phyloP scores from a whole-genome alignment of 768 basidiomycete genomes.

The Crucibulum laeve region DNA sequence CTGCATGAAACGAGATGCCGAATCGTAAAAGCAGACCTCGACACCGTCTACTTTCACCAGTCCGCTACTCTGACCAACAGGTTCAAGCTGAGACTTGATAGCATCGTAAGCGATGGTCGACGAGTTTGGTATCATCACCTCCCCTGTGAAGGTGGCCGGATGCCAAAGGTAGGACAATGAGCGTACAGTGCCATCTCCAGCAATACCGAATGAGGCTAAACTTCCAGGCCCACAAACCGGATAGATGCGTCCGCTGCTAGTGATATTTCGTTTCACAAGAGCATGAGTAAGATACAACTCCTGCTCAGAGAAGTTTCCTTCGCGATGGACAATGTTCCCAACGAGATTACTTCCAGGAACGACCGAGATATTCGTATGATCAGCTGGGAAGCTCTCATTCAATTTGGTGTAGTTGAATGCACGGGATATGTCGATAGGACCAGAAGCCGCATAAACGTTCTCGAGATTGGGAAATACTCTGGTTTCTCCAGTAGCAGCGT shows the following conservation, averaged over 20 bases:
- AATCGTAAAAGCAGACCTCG: conserved; percentile 9
- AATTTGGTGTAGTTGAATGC: neutral
- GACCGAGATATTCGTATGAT: conserved; percentile 4
- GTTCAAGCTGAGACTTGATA: conserved; percentile 2
- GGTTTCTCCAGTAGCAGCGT: conserved; percentile 4
- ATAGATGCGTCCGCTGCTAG: neutral
- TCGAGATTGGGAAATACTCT: conserved; percentile 6
- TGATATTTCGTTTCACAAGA: conserved; percentile 1
- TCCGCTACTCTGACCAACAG: neutral
- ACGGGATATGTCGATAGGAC: neutral
- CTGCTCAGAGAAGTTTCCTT: neutral
- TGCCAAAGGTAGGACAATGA: conserved; percentile 5
- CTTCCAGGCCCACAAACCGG: conserved; percentile 9
- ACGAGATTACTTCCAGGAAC: conserved; percentile 1
- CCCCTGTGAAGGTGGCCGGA: neutral
- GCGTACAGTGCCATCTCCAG: neutral
- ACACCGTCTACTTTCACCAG: conserved; percentile 3
- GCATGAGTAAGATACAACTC: conserved; percentile 5
- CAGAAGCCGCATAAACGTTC: neutral
- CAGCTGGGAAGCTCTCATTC: too few species aligned
- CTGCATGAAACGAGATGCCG: conserved; percentile 1
- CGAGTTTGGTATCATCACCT: neutral
- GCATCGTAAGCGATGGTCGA: neutral
- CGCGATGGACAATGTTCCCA: neutral
- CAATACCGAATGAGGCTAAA: conserved; percentile 4